Conservation (phyloP, 1,139 yeast species). For the Scheffersomyces stambukii region DNA sequence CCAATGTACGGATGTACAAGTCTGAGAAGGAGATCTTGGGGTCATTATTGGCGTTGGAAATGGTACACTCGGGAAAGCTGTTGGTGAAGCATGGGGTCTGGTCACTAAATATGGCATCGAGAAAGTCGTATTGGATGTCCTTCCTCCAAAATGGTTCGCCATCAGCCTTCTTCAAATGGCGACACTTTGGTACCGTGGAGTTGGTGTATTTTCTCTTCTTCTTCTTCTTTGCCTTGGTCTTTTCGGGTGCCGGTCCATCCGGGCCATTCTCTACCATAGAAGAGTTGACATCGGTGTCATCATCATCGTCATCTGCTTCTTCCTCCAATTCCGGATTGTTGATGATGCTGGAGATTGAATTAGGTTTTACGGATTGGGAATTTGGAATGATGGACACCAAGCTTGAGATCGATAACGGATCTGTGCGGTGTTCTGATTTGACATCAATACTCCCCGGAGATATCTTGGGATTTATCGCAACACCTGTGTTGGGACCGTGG, state of each 20-base stretch:
- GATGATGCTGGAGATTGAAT: conserved; percentile 5
- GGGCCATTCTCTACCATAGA: conserved; percentile 9
- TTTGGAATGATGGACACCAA: conserved; percentile 7
- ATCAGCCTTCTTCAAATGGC: conserved; percentile 78
- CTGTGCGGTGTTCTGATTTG: too few species aligned
- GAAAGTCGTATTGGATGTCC: conserved; percentile 83
- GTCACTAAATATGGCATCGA: conserved; percentile 62
- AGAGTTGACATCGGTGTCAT: conserved; percentile 13
- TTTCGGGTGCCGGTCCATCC: conserved; percentile 8
- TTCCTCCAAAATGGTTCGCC: conserved; percentile 90
- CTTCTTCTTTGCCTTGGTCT: conserved; percentile 1
- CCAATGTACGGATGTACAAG: conserved; percentile 74
- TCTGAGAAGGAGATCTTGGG: conserved; percentile 76
- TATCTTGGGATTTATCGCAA: too few species aligned
- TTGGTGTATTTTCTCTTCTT: conserved; percentile 2
- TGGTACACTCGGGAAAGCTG: conserved; percentile 34
- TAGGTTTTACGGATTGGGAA: conserved; percentile 5
- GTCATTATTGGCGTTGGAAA: conserved; percentile 34
- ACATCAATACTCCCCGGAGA: too few species aligned
- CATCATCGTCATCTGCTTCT: conserved; percentile 9
- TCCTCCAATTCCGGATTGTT: conserved; percentile 10
- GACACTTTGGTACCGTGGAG: conserved; percentile 16
- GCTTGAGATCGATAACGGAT: conserved; percentile 11
- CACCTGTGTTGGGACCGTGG: conserved; percentile 1
- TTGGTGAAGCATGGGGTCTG: conserved; percentile 66